Evolutionary conservation across 106 monocot genomes (phyloP), one percentile per base, ranked within the genome.

Genomic region (Acanthochlamys bracteata): DNA sequence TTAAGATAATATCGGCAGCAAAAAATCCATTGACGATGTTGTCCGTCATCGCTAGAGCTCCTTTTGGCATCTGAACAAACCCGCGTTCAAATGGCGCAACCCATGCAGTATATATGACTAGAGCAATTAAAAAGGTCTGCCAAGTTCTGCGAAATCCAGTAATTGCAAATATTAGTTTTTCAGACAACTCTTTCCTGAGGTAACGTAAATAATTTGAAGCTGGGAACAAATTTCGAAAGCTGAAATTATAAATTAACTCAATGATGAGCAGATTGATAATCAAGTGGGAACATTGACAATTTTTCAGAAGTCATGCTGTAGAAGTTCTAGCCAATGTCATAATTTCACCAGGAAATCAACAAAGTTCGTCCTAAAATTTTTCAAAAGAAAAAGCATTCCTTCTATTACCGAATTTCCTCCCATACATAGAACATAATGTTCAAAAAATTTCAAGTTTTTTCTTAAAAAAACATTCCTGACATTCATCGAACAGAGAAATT

Each of bases 21-120:
- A 17, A 83, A 66, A 75, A 75, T 13, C 52, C 83, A 53, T 83
- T 76, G 22, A 83, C 72, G 20, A 79, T 27, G 56, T 83, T 83
- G 25, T 83, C 79, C 7, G 55, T 58, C n/a, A n/a, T n/a, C n/a
- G 75, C 75, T 24, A 83, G 65, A 3, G 46, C 55, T 11, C 75
- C 83, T 0, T 2, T 57, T 4, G 75, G 53, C 16, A 41, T 39
- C 25, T 53, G 51, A 11, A 83, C 11, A 72, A 83, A 83, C 6
- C 78, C 75, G 14, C 78, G 72, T 68, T 83, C 83, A 55, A 83
- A 83, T 21, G 72, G 72, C 12, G 71, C 71, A 0, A 33, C 72
- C 83, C 83, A 83, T 39, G 83, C 71, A 9, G 72, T 67, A 61
- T 83, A 83, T 7, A 72, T 17, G 25, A 83, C 79, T 25, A 75